These are phyloP conservation scores for Aspergillus versicolor DNA, from an alignment of 2,329 filamentous ascomycete genomes.

Conservation along the genomic window DNA sequence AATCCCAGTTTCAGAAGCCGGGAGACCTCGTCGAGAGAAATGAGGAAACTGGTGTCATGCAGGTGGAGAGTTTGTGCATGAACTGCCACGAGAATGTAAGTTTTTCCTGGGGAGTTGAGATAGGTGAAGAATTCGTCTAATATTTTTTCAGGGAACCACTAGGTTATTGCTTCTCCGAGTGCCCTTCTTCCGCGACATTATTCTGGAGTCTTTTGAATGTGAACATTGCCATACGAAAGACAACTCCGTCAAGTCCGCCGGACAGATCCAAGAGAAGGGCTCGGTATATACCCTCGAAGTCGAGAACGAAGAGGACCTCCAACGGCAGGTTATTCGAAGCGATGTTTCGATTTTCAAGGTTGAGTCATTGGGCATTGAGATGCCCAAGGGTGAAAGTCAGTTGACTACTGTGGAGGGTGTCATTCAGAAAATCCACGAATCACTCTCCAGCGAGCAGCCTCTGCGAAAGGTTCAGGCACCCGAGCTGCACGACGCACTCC, in stretches of 20 bases:
- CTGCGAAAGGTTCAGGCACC: conserved; percentile 73
- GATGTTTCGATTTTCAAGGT: conserved; percentile 84
- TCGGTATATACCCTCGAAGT: conserved; percentile 79
- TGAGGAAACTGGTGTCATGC: conserved; percentile 45
- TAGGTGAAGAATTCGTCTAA: conserved; percentile 11
- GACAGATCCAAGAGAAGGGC: conserved; percentile 86
- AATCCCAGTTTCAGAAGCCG: conserved; percentile 40
- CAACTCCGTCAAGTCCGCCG: conserved; percentile 90
- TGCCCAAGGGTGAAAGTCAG: conserved; percentile 85
- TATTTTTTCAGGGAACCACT: conserved; percentile 68
- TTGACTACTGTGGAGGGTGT: conserved; percentile 93
- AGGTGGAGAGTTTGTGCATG: conserved; percentile 75
- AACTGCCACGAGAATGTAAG: conserved; percentile 78
- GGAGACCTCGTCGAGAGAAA: conserved; percentile 39
- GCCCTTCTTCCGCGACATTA: conserved; percentile 95
- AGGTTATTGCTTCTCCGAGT: conserved; percentile 86
- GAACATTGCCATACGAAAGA: conserved; percentile 86
- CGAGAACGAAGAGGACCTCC: conserved; percentile 70
- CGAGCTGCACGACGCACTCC: conserved; percentile 75
- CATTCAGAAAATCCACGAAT: conserved; percentile 72
- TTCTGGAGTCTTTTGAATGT: conserved; percentile 96
- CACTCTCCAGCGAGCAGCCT: conserved; percentile 80
- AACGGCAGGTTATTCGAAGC: conserved; percentile 86
- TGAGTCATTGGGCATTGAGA: conserved; percentile 89
- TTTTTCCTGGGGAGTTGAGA: conserved; percentile 35